Evolutionary conservation across 1,284 basidiomycete genomes (phyloP).

Genomic region (Sporisorium scitamineum): DNA sequence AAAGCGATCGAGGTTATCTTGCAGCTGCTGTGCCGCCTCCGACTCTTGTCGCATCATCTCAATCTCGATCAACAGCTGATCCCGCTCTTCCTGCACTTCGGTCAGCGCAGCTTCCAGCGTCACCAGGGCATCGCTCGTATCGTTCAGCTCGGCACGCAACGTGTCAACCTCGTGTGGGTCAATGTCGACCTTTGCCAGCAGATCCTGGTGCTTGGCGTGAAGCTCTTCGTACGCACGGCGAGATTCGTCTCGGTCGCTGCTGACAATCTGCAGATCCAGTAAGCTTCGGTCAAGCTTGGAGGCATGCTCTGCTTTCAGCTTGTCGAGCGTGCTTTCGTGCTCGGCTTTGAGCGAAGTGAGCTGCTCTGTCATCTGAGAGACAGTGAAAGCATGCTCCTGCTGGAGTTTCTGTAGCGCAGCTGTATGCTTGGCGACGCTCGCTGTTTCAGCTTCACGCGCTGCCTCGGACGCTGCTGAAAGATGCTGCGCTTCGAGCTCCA

Average conservation of each 20-base stretch:
- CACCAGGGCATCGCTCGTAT: constrained; percentile 68
- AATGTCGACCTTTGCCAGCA: constrained; percentile 43
- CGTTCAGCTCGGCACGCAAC: constrained; percentile 72
- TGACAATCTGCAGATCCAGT: constrained; percentile 41
- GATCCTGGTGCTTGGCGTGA: constrained; percentile 40
- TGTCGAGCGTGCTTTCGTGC: constrained; percentile 18
- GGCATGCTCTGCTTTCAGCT: constrained; percentile 26
- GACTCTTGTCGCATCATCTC: constrained; percentile 52
- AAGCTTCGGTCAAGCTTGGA: constrained; percentile 38
- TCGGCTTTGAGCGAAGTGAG: constrained; percentile 17
- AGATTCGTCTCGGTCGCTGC: constrained; percentile 35
- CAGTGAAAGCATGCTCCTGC: constrained; percentile 24
- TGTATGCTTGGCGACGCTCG: constrained; percentile 15
- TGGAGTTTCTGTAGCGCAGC: constrained; percentile 24
- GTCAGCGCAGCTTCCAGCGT: constrained; percentile 69
- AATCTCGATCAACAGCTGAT: constrained; percentile 63
- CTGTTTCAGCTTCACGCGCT: constrained; percentile 23
- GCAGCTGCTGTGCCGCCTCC: constrained; percentile 24
- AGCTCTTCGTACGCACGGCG: constrained; percentile 51
- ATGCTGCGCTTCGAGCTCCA: constrained; percentile 51
- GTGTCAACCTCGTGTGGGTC: constrained; percentile 75
- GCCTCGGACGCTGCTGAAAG: constrained; percentile 31
- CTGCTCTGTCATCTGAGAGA: constrained; percentile 7
- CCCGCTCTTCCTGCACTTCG: constrained; percentile 69
- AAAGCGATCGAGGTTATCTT: constrained; percentile 14